Evolutionary conservation across 768 basidiomycete genomes (phyloP), one percentile per base, ranked within the genome.

Genomic region (Mycena sanguinolenta): DNA sequence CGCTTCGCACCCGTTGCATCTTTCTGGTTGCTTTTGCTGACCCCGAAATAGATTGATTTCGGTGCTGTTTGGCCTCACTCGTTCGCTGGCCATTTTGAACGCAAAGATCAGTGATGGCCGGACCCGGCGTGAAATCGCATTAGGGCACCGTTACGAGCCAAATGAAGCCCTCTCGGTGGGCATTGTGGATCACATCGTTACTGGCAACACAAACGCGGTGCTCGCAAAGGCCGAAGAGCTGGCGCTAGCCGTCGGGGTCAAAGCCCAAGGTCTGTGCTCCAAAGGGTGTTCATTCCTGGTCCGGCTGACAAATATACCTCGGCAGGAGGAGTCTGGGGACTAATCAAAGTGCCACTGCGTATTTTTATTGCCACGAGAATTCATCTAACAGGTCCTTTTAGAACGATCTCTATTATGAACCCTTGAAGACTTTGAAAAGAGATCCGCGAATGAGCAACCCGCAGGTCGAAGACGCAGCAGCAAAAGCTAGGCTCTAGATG

Each of bases 41-140:
- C 38, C 28, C 17, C 10, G 3, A 46, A 23, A 12, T 38, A 57
- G 92, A 82, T 96, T 50, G 90, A 92, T 76, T 96, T 97, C 74
- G 95, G 94, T 59, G 94, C 95, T 12, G 83, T 89, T 0, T 91
- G 93, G 85, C 95, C 96, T 0, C 83, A 88, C 55, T 91, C 91
- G 0, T 90, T 97, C 74, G 83, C 89, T 0, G 85, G 88, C n/a
- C 4, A 78, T 96, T 55, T 77, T 93, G 28, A 84, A 84, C 10
- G 87, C 88, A 28, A 96, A 95, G 74, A 81, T 94, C 8, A 85
- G 90, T 10, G 85, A 89, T 73, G 86, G 86, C 19, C 80, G 80
- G 28, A 74, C 90, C 14, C 85, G 89, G 10, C 90, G 94, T 58
- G 92, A 93, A 75, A 90, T 95, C 50, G 89, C 90, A 16, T 83